Base-by-base conservation (phyloP, 2,329 filamentous ascomycete species). In the Trichoderma asperellum region DNA sequence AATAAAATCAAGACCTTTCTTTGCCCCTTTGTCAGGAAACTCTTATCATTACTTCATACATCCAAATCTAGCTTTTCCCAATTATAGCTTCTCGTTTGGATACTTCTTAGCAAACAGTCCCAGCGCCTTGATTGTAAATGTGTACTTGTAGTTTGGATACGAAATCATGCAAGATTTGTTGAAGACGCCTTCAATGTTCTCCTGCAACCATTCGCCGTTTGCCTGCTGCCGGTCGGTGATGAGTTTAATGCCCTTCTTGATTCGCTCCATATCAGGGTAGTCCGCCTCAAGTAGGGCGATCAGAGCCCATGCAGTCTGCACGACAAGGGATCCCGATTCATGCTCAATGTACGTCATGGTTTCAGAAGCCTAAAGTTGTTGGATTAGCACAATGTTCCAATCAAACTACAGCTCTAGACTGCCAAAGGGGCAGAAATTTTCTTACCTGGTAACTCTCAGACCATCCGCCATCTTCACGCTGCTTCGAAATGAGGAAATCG, bases 141-240 rank as follows among this genome's bases (percentile, higher is more conserved):
- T 92, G 79, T 97, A 96, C 83, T 98, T 99, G 85, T 99, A 99
- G 84, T 99, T 99, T 55, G 95, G 95, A 77, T 99, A 99, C 0
- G 93, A 96, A 73, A 99, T 99, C 93, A 97, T 98, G 85, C 95
- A 98, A 76, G 91, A 96, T 84, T 97, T 97, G 82, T 99, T 99
- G 82, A 99, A 99, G 12, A 99, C 96, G 2, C 96, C 96, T 79
- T 99, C 96, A 75, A 99, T 98, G 0, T 92, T 91, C 80, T 98
- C 96, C 78, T 97, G 94, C 73, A 92, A 78, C 96, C 96, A 99
- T 82, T 97, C 94, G 40, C 96, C 96, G 76, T 97, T 97, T 2
- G 84, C 78, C 79, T 93, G 90, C 82, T 99, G 96, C 60, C 95
- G 87, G 35, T 86, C 82, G 90, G 97, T 95, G 72, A 99, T 87